Conservation (phyloP, 768 basidiomycete species). For the Dioszegia crocea region DNA sequence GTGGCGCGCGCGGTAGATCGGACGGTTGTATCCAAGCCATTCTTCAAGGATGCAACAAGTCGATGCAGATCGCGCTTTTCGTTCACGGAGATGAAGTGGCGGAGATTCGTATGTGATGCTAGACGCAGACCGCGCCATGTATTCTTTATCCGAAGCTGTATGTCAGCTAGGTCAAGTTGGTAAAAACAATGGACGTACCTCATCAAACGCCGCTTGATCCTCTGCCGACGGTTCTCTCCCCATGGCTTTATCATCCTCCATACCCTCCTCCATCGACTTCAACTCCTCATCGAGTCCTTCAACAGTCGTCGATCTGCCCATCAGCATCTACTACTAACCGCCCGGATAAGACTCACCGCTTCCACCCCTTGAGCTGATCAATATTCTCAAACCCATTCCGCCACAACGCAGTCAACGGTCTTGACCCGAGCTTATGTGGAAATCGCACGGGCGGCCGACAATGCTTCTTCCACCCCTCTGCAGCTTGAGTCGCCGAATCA, state of each 20-base stretch:
- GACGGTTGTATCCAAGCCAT: background rate
- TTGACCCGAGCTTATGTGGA: slow-evolving; percentile 30
- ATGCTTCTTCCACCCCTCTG: slow-evolving; percentile 26
- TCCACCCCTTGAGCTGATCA: slow-evolving; percentile 37
- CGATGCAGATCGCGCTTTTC: slow-evolving; percentile 23
- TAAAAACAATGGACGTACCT: slow-evolving; percentile 20
- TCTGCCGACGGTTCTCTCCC: slow-evolving; percentile 23
- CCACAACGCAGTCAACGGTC: slow-evolving; percentile 33
- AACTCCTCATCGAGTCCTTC: slow-evolving; percentile 28
- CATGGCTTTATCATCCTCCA: slow-evolving; percentile 39
- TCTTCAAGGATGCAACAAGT: slow-evolving; percentile 21
- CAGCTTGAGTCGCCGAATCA: slow-evolving; percentile 16
- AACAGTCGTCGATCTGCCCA: slow-evolving; percentile 16
- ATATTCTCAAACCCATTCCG: slow-evolving; percentile 27
- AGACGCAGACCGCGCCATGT: slow-evolving; percentile 33
- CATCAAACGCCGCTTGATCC: slow-evolving; percentile 12
- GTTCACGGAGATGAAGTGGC: slow-evolving; percentile 19
- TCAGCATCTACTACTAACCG: background rate
- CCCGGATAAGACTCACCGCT: slow-evolving; percentile 18
- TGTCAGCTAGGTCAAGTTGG: background rate
- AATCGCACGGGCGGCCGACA: slow-evolving; percentile 22
- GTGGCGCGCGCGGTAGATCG: background rate
- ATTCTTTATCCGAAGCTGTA: slow-evolving; percentile 23
- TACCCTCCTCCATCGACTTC: slow-evolving; percentile 23
- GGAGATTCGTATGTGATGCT: slow-evolving; percentile 22